Base-by-base conservation (phyloP, 495 filamentous ascomycete species). In the Neurospora intermedia region DNA sequence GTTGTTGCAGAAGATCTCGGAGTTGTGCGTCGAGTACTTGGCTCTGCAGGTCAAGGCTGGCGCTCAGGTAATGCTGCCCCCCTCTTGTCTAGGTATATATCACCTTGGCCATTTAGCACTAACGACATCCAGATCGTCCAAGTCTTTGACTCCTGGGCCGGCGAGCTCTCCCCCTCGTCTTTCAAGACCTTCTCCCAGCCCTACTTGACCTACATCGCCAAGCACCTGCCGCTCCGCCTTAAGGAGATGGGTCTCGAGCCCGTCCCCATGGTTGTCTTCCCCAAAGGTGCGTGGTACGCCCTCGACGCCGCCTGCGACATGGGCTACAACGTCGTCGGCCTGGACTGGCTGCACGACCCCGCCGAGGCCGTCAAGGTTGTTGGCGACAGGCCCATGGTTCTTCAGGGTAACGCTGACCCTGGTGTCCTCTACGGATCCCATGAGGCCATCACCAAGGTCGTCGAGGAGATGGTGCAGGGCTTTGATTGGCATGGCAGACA, bases 131-230 rank as follows among this genome's bases (percentile, higher is more conserved):
- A 96, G 88, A 85, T 98, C 77, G 83, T 99, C 35, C 96, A 98
- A 82, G 93, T 99, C n/a, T 99, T 99, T 79, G 96, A 99, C 80
- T 98, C 95, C 6, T 99, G 95, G 94, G 96, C 96, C 6, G 94
- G 92, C 3, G 96, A 98, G 83, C 87, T 99, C 41, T 93, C 92
- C 4, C 94, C 96, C 2, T 82, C 87, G 4, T 88, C 91, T 1
- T 66, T 98, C 85, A 90, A 89, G 78, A 84, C 87, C 46, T 96
- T 97, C 80, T 90, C 94, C 9, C 86, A 94, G 69, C 96, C 95
- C 3, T 97, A 96, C 77, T 86, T 99, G 71, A 87, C 87, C 18
- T 89, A 94, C 76, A 98, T 99, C 72, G 90, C 94, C 16, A 82
- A 89, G 72, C 83, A 93, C 69, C 85, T 98, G 16, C 95, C 95